Evolutionary conservation across 106 monocot species (phyloP).

Genomic region (Chionographis japonica): DNA sequence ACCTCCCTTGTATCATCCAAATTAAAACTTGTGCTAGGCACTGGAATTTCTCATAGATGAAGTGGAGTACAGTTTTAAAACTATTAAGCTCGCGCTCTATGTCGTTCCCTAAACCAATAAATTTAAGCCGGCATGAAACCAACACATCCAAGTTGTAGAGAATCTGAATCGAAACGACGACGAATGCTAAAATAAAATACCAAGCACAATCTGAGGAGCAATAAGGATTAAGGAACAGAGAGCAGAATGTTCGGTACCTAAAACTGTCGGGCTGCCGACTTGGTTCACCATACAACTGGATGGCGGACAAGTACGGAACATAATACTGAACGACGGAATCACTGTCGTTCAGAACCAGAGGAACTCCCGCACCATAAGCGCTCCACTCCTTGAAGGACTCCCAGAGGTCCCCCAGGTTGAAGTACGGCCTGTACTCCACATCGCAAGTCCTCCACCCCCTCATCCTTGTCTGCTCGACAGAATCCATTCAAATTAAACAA

Average conservation of each 20-base stretch:
- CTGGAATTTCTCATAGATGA: too few relatives aligned
- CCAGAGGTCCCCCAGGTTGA: constrained; percentile 59
- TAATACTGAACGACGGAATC: constrained; percentile 75
- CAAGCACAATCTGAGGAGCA: background rate
- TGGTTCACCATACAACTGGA: constrained; percentile 63
- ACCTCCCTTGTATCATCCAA: too few relatives aligned
- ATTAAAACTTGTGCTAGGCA: too few relatives aligned
- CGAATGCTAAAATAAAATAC: too few relatives aligned
- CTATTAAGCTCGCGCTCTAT: too few relatives aligned
- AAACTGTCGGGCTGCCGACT: constrained; percentile 9
- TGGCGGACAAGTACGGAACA: constrained; percentile 79
- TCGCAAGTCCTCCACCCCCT: constrained; percentile 44
- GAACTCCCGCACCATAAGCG: constrained; percentile 80
- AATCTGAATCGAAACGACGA: too few relatives aligned
- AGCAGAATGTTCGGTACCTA: constrained; percentile 26
- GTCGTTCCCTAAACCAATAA: too few relatives aligned
- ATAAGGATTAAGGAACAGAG: background rate
- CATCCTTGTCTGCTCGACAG: constrained; percentile 36
- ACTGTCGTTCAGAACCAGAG: constrained; percentile 51
- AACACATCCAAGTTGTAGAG: too few relatives aligned
- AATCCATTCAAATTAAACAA: background rate
- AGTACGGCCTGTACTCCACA: constrained; percentile 40
- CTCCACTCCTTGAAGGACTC: constrained; percentile 78
- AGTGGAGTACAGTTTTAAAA: too few relatives aligned
- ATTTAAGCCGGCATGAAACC: too few relatives aligned